Evolutionary conservation across 805 yeast species (phyloP).

Genomic region (Groenewaldozyma salmanticensis): DNA sequence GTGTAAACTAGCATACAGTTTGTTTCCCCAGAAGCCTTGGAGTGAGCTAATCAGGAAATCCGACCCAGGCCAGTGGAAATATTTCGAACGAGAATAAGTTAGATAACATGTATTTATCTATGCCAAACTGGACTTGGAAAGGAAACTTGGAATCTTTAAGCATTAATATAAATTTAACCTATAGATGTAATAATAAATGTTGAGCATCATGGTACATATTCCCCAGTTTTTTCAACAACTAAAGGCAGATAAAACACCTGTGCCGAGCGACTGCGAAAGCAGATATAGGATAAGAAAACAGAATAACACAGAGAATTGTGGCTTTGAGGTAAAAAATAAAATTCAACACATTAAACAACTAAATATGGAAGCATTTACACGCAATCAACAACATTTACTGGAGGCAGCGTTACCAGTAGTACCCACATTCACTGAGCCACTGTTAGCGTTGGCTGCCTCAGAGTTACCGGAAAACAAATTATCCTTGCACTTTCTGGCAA

Average conservation of each 20-base stretch:
- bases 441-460: slow-evolving; percentile 17
- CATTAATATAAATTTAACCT: no score
- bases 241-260: no score
- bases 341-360: no score
- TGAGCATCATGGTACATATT: no score
- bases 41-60: slow-evolving; percentile 75
- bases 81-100: slow-evolving; percentile 40
- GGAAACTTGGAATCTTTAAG: no score
- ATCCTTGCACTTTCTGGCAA: slow-evolving; percentile 80
- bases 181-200: background rate
- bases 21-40: slow-evolving; percentile 68
- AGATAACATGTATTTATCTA: no score
- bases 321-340: background rate
- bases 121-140: no score
- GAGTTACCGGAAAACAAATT: slow-evolving; percentile 39
- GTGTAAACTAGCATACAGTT: slow-evolving; percentile 51
- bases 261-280: no score
- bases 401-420: slow-evolving; percentile 13
- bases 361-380: background rate
- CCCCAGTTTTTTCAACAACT: no score
- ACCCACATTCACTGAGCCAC: slow-evolving; percentile 24
- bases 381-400: slow-evolving; percentile 26
- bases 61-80: slow-evolving; percentile 73
- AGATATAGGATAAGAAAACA: no score
- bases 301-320: no score